Conservation (phyloP, 169 alveolate species). For the Plasmodium fragile region DNA sequence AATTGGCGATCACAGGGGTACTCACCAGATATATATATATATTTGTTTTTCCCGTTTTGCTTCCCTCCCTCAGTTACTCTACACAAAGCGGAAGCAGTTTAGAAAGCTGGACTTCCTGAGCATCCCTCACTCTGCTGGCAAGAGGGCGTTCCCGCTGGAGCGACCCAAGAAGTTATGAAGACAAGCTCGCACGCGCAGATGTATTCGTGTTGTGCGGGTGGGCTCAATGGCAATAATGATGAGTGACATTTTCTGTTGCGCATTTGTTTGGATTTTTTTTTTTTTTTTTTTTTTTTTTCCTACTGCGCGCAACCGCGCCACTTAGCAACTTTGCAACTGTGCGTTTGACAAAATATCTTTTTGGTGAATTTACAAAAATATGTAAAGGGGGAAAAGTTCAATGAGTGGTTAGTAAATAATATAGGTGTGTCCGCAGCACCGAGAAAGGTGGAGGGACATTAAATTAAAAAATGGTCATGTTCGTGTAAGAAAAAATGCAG, state of each 20-base stretch:
- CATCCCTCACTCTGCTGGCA: slow-evolving; percentile 47
- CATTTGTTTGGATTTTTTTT: neutral
- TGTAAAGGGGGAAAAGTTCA: neutral
- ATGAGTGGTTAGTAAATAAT: neutral
- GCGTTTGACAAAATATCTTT: neutral
- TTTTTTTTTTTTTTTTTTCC: neutral
- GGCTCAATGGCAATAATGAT: neutral
- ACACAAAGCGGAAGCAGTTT: slow-evolving; percentile 33
- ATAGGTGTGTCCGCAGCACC: neutral
- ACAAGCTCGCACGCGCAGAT: neutral
- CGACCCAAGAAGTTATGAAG: slow-evolving; percentile 47
- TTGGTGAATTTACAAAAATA: slow-evolving; percentile 3
- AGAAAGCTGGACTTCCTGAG: slow-evolving; percentile 56
- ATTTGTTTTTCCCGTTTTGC: neutral
- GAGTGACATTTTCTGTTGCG: neutral
- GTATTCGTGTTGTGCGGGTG: neutral
- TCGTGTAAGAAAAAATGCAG: neutral
- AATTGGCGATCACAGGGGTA: neutral
- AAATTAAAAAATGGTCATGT: slow-evolving; percentile 1
- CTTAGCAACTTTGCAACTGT: neutral
- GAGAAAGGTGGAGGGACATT: neutral
- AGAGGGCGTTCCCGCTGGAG: slow-evolving; percentile 56
- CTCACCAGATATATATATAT: neutral
- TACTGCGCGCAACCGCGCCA: neutral
- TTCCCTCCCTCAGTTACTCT: slow-evolving; percentile 19